Base-by-base conservation (phyloP, 805 yeast genomes). In the Metschnikowia kofuensis region DNA sequence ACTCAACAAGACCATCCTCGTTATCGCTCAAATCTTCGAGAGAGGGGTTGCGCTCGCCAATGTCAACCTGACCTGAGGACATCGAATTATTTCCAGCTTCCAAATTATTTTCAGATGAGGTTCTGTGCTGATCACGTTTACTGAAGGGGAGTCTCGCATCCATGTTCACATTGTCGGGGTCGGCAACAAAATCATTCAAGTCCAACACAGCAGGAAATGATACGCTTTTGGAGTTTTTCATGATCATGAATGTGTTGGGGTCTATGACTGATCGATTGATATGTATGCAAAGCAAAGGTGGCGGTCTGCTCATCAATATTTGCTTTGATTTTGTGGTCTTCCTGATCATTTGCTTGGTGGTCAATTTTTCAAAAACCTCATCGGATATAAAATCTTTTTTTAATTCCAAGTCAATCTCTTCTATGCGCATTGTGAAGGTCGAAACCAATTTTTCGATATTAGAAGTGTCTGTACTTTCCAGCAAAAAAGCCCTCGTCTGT, bases 251-350 rank as follows among this genome's bases (percentile, higher is more conserved):
- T 0, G 96, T 87, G 48, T 80, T 73, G 47, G 94, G 88, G 65
- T 92, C 97, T 66, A 90, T 92, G 12, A 89, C 97, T 2, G 96
- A 89, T 61, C 99, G 80, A 65, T 92, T 92, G 53, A 92, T 86
- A 65, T 94, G 98, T 39, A 92, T 78, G 46, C 92, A 81, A 40
- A 92, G 73, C 48, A 89, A 75, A 10, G 90, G 85, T 1, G 97
- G 96, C 0, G 94, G 92, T 59, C 91, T 77, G 21, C 89, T 78
- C 54, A 90, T 79, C 59, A 81, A 76, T 26, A 85, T 85, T 62
- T 91, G 97, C 64, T 90, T 91, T 2, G 91, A 83, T 67, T 92
- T 92, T 43, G 82, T 84, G 2, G 89, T 80, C 62, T 87, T 87
- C 48, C 83, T 78, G 49, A 83, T 78, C 81, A 84, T 82, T 60